A percentile compares a stretch with the other conserved stretches of the same genome.
Conservation (phyloP, 306 rosid species). For the Hippophae gyantsensis region DNA sequence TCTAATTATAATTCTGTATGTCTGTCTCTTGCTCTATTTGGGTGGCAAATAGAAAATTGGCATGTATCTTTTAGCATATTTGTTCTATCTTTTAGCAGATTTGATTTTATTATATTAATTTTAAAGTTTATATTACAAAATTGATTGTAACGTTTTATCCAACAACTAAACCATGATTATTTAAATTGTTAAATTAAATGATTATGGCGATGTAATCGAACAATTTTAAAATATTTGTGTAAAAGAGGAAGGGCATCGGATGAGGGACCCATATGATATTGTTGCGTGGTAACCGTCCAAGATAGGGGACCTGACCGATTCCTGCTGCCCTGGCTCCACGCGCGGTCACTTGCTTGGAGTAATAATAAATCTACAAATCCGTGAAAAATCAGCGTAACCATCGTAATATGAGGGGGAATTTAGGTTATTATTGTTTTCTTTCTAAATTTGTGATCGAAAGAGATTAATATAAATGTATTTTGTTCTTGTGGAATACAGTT, state of each 20-base stretch:
- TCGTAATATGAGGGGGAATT: not conserved
- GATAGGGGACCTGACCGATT: slow-evolving; percentile 4
- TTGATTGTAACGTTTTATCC: too few relatives aligned
- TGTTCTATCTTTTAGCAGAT: too few relatives aligned
- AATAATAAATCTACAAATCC: not conserved
- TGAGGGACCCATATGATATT: not conserved
- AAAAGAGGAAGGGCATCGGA: not conserved
- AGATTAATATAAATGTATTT: not conserved
- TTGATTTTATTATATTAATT: too few relatives aligned
- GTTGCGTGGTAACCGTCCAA: slow-evolving; percentile 3
- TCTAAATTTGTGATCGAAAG: not conserved
- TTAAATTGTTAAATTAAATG: not conserved
- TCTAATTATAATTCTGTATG: too few relatives aligned
- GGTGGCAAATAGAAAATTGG: too few relatives aligned
- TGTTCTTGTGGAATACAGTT: not conserved
- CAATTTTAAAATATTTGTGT: not conserved
- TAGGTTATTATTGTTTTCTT: not conserved
- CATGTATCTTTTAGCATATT: too few relatives aligned
- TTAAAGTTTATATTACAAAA: too few relatives aligned
- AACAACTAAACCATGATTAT: too few relatives aligned
- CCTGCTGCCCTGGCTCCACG: slow-evolving; percentile 9
- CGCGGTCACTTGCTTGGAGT: slow-evolving; percentile 24
- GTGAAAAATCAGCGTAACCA: too few relatives aligned
- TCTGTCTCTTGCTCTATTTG: too few relatives aligned
- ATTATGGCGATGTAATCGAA: not conserved